These are phyloP conservation scores for Tolypocladium album DNA, from an alignment of 2,329 filamentous ascomycete genomes.

Conservation along the genomic window DNA sequence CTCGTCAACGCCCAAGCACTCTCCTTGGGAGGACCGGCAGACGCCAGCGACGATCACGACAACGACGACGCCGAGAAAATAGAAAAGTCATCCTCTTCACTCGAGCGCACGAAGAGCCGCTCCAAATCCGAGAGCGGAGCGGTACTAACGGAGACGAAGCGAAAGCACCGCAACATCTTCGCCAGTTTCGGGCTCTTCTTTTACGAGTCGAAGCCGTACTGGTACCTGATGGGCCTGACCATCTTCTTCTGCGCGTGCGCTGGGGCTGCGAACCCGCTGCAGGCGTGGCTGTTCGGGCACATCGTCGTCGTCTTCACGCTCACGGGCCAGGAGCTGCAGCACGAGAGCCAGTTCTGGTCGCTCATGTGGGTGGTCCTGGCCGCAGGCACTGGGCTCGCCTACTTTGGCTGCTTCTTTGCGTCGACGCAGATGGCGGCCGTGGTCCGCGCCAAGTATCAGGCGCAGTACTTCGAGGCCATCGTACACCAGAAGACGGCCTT, in stretches of 20 bases:
- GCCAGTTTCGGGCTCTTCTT: conserved; percentile 46
- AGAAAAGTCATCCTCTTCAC: conserved; percentile 8
- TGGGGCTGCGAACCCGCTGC: conserved; percentile 34
- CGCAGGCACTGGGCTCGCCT: conserved; percentile 37
- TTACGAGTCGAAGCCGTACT: conserved; percentile 41
- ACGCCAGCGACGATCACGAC: conserved; percentile 20
- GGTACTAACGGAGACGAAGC: conserved; percentile 11
- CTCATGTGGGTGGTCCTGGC: conserved; percentile 56
- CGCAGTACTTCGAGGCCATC: conserved; percentile 51
- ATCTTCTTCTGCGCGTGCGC: conserved; percentile 33
- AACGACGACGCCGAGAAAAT: conserved; percentile 28
- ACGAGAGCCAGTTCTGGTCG: conserved; percentile 48
- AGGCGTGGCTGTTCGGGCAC: conserved; percentile 45
- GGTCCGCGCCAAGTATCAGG: conserved; percentile 42
- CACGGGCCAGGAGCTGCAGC: conserved; percentile 15
- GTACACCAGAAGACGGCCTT: conserved; percentile 47
- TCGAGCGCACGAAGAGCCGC: conserved; percentile 35
- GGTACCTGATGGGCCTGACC: conserved; percentile 39
- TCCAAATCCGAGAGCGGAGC: conserved; percentile 22
- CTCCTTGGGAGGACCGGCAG: conserved; percentile 36
- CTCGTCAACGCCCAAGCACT: conserved; percentile 56
- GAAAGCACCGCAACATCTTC: conserved; percentile 31
- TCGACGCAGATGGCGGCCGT: conserved; percentile 35
- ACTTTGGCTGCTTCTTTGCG: conserved; percentile 29
- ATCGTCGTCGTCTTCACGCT: conserved; percentile 40